Conservation (phyloP, 2,329 filamentous ascomycete genomes). For the Sporothrix pallida region DNA sequence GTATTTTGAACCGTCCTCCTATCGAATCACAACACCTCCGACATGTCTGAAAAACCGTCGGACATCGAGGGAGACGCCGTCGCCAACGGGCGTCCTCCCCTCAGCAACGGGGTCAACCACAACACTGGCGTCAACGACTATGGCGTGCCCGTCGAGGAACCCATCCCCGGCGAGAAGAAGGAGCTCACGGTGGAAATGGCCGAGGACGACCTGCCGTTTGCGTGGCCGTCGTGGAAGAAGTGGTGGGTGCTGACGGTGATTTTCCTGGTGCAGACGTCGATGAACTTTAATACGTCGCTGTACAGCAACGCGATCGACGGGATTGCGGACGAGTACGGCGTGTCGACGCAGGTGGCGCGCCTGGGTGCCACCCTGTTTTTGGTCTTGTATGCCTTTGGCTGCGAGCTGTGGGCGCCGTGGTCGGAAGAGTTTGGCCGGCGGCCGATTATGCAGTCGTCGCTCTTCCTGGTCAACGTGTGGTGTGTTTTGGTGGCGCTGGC, state of each 20-base stretch:
- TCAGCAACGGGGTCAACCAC: not conserved
- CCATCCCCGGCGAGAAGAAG: not conserved
- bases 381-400: slow-evolving; percentile 81
- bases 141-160: not conserved
- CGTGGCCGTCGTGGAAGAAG: slow-evolving; percentile 67
- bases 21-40: not conserved
- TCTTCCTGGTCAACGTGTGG: slow-evolving; percentile 79
- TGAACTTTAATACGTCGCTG: slow-evolving; percentile 79
- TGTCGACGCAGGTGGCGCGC: slow-evolving; percentile 71
- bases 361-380: slow-evolving; percentile 80
- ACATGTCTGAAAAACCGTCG: slow-evolving; percentile 1
- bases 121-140: not conserved
- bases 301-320: slow-evolving; percentile 72
- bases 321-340: slow-evolving; percentile 69
- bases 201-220: slow-evolving; percentile 66
- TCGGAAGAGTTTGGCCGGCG: slow-evolving; percentile 81
- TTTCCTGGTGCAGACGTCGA: slow-evolving; percentile 74
- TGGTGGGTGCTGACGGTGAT: slow-evolving; percentile 76
- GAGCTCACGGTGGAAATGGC: slow-evolving; percentile 49
- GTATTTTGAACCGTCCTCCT: too few relatives aligned
- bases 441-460: slow-evolving; percentile 73
- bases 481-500: slow-evolving; percentile 75
- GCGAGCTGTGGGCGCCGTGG: slow-evolving; percentile 88
- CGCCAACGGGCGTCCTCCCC: not conserved
- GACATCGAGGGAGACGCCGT: not conserved